A percentile compares a stretch with the other conserved stretches of the same genome.
phyloP scores from a whole-genome alignment of 1,139 yeast genomes.

The Diutina pseudorugosa region DNA sequence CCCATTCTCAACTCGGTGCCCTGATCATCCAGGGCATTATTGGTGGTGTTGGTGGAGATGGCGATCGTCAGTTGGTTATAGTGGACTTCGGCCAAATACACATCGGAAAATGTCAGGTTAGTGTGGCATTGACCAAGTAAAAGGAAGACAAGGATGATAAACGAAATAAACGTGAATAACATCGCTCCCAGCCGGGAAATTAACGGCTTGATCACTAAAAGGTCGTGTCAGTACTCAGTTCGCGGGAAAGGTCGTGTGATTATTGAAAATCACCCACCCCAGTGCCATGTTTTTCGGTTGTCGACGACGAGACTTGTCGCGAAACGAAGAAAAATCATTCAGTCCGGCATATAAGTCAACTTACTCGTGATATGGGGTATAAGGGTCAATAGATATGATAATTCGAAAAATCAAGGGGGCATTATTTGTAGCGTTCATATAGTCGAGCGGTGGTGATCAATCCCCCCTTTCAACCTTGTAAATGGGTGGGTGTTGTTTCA shows the following conservation, averaged over 20 bases:
- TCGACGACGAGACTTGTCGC: too few relatives aligned
- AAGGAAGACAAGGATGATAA: slow-evolving; percentile 9
- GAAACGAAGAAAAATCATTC: too few relatives aligned
- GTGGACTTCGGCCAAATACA: slow-evolving; percentile 8
- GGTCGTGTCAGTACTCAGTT: not conserved
- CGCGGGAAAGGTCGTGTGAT: not conserved
- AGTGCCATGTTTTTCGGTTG: too few relatives aligned
- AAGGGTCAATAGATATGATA: too few relatives aligned
- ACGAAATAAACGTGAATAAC: not conserved
- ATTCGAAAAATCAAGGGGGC: too few relatives aligned
- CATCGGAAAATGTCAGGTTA: slow-evolving; percentile 7
- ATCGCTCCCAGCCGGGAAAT: not conserved
- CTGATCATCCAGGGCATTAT: not conserved
- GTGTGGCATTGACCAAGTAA: slow-evolving; percentile 9
- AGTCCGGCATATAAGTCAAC: too few relatives aligned
- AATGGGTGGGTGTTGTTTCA: too few relatives aligned
- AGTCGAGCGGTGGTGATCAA: too few relatives aligned
- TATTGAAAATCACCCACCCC: too few relatives aligned
- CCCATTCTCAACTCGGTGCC: slow-evolving; percentile 7
- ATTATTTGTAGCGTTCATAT: too few relatives aligned
- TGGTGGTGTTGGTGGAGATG: not conserved
- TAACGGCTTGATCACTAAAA: not conserved
- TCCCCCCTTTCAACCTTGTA: too few relatives aligned
- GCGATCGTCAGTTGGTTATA: slow-evolving; percentile 1
- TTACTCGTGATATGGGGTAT: too few relatives aligned